Conservation (phyloP, 768 basidiomycete genomes). For the Mycena sanguinolenta region DNA sequence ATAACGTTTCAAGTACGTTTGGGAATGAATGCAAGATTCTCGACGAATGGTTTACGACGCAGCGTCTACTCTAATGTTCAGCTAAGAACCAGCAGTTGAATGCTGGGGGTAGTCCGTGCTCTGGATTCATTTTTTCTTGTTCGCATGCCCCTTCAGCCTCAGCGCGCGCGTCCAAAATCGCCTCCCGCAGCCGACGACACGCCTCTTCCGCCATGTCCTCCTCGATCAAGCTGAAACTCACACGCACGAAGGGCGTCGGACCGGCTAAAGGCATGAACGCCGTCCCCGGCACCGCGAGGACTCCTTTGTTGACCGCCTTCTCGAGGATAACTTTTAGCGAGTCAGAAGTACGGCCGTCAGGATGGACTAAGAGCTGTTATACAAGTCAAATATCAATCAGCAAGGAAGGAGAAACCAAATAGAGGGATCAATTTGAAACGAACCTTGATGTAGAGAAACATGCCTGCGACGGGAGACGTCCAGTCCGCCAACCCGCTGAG, state of each 20-base stretch:
- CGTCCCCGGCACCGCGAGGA: conserved; percentile 34
- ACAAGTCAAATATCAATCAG: no score
- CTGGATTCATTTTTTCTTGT: background rate
- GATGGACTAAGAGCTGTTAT: conserved; percentile 23
- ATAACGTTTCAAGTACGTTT: no score
- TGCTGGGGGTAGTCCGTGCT: background rate
- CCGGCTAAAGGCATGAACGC: conserved; percentile 36
- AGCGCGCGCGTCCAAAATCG: conserved; percentile 29
- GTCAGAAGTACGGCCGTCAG: background rate
- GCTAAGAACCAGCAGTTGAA: background rate
- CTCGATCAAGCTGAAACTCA: conserved; percentile 36
- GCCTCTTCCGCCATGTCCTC: conserved; percentile 32
- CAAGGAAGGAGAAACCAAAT: no score
- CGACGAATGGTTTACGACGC: no score
- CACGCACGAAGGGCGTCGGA: conserved; percentile 27
- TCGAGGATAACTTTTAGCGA: background rate
- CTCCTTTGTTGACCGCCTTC: conserved; percentile 29
- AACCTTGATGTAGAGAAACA: conserved; percentile 77
- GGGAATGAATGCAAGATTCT: no score
- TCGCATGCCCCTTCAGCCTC: conserved; percentile 3
- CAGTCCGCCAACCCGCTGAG: conserved; percentile 72
- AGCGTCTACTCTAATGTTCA: no score
- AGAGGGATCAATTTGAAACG: no score
- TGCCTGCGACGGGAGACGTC: conserved; percentile 69
- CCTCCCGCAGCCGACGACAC: conserved; percentile 32